These are phyloP conservation scores for Candolleomyces efflorescens DNA, from an alignment of 768 basidiomycete species.

Conservation along the genomic window DNA sequence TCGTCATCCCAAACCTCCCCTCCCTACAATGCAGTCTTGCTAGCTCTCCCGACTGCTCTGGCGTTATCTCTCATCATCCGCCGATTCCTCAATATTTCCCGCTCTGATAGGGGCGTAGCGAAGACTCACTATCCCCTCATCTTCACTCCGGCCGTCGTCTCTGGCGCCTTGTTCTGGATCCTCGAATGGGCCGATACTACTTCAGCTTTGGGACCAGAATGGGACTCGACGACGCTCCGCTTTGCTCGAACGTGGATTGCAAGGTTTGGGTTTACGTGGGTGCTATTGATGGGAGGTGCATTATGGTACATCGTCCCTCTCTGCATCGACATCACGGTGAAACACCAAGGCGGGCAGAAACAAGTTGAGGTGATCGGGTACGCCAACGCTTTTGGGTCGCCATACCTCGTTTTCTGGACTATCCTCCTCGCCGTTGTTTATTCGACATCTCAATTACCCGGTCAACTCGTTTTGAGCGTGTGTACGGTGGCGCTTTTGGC, in stretches of 20 bases:
- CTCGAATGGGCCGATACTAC: conserved; percentile 75
- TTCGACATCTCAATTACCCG: conserved; percentile 70
- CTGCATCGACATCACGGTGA: conserved; percentile 60
- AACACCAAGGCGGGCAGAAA: conserved; percentile 25
- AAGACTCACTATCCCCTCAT: conserved; percentile 55
- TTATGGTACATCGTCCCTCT: conserved; percentile 75
- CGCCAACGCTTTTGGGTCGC: conserved; percentile 86
- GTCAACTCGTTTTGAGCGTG: conserved; percentile 72
- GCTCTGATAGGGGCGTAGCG: conserved; percentile 73
- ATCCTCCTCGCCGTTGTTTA: conserved; percentile 61
- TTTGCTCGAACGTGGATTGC: conserved; percentile 57
- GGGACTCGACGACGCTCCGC: conserved; percentile 44
- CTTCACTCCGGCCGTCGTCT: conserved; percentile 53
- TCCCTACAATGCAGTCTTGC: conserved; percentile 51
- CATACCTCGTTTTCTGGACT: conserved; percentile 81
- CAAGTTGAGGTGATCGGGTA: conserved; percentile 66
- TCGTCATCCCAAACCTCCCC: conserved; percentile 67
- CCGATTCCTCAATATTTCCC: conserved; percentile 57
- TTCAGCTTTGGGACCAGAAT: conserved; percentile 35
- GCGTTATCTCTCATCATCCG: conserved; percentile 52
- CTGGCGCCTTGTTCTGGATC: conserved; percentile 68
- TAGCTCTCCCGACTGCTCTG: conserved; percentile 54
- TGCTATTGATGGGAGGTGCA: conserved; percentile 48
- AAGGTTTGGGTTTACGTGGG: conserved; percentile 46
- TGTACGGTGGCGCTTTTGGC: conserved; percentile 64